phyloP scores from a whole-genome alignment of 1,139 yeast species.

The Debaryomycetaceae sp. region DNA sequence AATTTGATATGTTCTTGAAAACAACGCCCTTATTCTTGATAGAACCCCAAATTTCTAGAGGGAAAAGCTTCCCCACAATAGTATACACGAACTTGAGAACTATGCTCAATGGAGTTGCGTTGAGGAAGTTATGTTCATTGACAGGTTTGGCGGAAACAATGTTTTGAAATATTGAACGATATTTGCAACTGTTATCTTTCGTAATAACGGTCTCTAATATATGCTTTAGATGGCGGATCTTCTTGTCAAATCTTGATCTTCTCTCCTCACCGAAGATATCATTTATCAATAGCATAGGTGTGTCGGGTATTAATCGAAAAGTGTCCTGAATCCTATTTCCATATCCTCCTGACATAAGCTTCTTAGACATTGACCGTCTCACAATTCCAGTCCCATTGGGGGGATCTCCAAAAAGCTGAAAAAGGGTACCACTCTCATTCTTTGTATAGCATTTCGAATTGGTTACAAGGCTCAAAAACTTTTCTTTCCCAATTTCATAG shows the following conservation, averaged over 20 bases:
- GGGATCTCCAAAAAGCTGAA: slow-evolving; percentile 37
- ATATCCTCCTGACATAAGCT: slow-evolving; percentile 9
- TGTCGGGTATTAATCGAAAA: slow-evolving; percentile 1
- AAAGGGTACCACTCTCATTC: slow-evolving; percentile 9
- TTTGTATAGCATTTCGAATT: slow-evolving; percentile 22
- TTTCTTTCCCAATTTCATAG: slow-evolving; percentile 24
- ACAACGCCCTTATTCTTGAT: slow-evolving; percentile 43
- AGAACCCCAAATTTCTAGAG: slow-evolving; percentile 55
- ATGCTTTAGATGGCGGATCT: slow-evolving; percentile 12
- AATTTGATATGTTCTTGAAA: slow-evolving; percentile 29
- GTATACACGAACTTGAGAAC: slow-evolving; percentile 41
- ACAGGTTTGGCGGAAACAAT: slow-evolving; percentile 6
- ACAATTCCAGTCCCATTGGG: background rate
- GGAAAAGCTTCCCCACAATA: slow-evolving; percentile 48
- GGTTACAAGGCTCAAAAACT: slow-evolving; percentile 30
- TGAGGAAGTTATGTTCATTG: slow-evolving; percentile 13
- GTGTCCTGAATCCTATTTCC: background rate
- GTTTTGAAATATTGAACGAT: slow-evolving; percentile 21
- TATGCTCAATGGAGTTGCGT: slow-evolving; percentile 17
- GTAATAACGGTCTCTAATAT: slow-evolving; percentile 14
- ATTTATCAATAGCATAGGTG: slow-evolving; percentile 2
- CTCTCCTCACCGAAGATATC: slow-evolving; percentile 2
- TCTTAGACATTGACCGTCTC: slow-evolving; percentile 5
- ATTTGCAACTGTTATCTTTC: slow-evolving; percentile 23
- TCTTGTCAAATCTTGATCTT: slow-evolving; percentile 16